Evolutionary conservation across 2,329 filamentous ascomycete species (phyloP), one percentile per base, ranked within the genome.

Genomic region (Nothomitra cinnamomea): DNA sequence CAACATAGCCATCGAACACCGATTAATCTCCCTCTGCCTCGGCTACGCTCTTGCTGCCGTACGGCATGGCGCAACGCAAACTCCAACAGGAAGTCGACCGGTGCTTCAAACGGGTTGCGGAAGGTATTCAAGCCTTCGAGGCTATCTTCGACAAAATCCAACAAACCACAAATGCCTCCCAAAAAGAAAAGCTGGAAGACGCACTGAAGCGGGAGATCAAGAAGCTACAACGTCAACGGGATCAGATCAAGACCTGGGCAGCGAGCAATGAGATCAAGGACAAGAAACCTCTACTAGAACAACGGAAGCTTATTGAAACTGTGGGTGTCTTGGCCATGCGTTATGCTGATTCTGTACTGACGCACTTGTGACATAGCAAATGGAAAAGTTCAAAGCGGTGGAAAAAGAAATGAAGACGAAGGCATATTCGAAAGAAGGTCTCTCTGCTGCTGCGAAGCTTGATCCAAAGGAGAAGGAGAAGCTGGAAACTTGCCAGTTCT

Each of bases 331-430:
- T n/a, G 25, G 12, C 38, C 21, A 42, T 13, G 13, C 3, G 50
- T 24, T n/a, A 22, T 21, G 50, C 17, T 8, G 17, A 49, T 49
- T 3, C n/a, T 35, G 25, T 4, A 52, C 50, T 52, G 19, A 52
- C 17, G 36, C 12, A 8, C 19, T 10, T 15, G 12, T n/a, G 56
- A 56, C 42, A 28, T 71, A 92, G 87, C 83, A 90, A 85, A 98
- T 98, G 92, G 92, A 98, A 72, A 88, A 87, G 64, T 98, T 98
- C 79, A 98, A 98, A 73, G 90, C 89, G n/a, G 92, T 98, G 53
- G 92, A 98, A 70, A 98, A 98, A 75, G 92, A 95, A 64, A 96
- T 98, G 92, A 98, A 98, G 76, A 98, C 92, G 55, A 98, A 98
- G 70, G 92, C 92, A 57, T 98, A 95, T 71, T 96, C 92, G 57